Evolutionary conservation across 2,329 filamentous ascomycete genomes (phyloP), one percentile per base, ranked within the genome.

Genomic region (Colletotrichum filicis): DNA sequence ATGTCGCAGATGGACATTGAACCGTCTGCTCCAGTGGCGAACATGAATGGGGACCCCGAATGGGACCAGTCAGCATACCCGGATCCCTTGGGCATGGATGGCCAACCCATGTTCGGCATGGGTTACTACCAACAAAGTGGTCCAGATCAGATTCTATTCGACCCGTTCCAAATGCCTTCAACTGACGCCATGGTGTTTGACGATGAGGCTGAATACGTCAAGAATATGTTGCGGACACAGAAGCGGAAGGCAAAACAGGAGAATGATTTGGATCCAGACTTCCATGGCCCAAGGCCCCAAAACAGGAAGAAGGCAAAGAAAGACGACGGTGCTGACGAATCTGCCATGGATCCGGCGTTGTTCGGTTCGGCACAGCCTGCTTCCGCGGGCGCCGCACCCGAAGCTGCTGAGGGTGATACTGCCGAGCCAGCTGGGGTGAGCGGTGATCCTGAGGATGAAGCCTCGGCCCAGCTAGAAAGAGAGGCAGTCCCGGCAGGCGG

Each of bases 71-170:
- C 83, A 1, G 76, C 81, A 2, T 88, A 88, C 74, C 87, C 88
- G 0, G 88, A 90, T 70, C 86, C 87, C 7, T 82, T 85, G n/a
- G 77, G 83, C 46, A 79, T 86, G 49, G 82, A 80, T 53, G 83
- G 82, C n/a, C 86, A 87, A 63, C 83, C 87, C 37, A 87, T 86
- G 79, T 82, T 91, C 74, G 89, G 89, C 19, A 87, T 90, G 83
- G 89, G 88, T 11, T 91, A 91, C 79, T 91, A 91, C 77, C 86
- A 91, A 69, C 88, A 90, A 76, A 88, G 89, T 72, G 85, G 85
- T 26, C 85, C 87, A 1, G 88, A 91, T 78, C 88, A 84, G 76
- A 91, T 91, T 78, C 79, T 91, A 3, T 91, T 91, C 71, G 88
- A 91, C 74, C 86, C 87, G 9, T 91, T 90, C 76, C 86, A 90